Evolutionary conservation across 2,329 filamentous ascomycete genomes (phyloP).

Genomic region (Cladophialophora immunda): DNA sequence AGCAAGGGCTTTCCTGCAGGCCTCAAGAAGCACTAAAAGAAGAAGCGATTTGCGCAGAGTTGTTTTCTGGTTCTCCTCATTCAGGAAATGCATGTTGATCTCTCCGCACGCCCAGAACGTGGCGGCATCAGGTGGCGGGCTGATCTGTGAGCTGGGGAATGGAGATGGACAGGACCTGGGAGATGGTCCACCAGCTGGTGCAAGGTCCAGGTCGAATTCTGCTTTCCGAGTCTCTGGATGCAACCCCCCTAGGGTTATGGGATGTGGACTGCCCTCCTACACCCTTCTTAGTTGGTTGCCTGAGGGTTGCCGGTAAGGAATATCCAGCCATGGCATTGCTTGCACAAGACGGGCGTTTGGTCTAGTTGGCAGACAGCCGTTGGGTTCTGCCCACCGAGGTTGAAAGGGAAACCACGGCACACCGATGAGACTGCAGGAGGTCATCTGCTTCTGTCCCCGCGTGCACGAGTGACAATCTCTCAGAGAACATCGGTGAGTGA

Average conservation of each 20-base stretch:
- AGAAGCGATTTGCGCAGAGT: neutral
- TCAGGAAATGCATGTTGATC: constrained; percentile 7
- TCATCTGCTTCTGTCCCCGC: neutral
- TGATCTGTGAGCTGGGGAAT: neutral
- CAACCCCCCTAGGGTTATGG: no score
- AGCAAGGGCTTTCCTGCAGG: neutral
- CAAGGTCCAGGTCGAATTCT: no score
- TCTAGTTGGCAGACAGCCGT: neutral
- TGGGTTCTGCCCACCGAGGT: no score
- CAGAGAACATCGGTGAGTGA: neutral
- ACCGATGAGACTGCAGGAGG: neutral
- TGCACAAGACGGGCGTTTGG: neutral
- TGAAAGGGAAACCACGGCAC: neutral
- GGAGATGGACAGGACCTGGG: neutral
- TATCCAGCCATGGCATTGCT: neutral
- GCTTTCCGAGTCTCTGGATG: no score
- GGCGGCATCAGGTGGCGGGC: neutral
- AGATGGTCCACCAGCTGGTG: neutral
- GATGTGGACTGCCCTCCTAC: no score
- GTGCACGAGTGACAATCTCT: neutral
- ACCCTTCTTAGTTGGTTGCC: no score
- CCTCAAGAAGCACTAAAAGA: neutral
- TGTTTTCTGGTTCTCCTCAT: constrained; percentile 4
- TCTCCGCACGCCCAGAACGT: constrained; percentile 17
- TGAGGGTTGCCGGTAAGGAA: neutral